phyloP scores from a whole-genome alignment of 108 stramenopile species.

The Hondaea fermentalgiana region DNA sequence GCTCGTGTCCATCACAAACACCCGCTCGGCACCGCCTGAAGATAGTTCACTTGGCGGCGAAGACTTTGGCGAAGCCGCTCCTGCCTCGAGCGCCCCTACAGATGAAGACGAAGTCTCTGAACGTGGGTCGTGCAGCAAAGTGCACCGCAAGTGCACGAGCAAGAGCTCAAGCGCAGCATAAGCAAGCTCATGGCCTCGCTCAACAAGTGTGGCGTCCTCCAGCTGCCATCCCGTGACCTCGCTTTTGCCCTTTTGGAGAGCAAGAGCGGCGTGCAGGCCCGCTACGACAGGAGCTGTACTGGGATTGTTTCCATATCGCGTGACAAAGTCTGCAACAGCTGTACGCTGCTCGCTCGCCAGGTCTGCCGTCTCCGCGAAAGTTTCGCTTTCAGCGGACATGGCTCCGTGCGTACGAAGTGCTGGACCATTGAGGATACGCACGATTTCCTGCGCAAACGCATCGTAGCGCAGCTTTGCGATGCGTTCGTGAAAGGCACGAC shows the following conservation, averaged over 20 bases:
- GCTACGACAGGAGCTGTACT: not conserved
- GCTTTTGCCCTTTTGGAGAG: not conserved
- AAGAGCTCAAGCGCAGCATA: not conserved
- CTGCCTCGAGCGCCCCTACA: too few species aligned
- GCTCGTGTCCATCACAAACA: not conserved
- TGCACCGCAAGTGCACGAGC: not conserved
- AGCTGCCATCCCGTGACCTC: not conserved
- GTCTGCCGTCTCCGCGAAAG: not conserved
- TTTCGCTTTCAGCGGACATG: not conserved
- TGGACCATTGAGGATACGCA: not conserved
- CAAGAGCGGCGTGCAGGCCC: not conserved
- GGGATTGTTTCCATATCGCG: not conserved
- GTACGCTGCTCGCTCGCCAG: not conserved
- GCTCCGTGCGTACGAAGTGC: not conserved
- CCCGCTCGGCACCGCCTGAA: not conserved
- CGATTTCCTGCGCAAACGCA: not conserved
- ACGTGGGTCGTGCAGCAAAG: too few species aligned
- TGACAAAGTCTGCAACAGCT: not conserved
- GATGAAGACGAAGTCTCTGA: too few species aligned
- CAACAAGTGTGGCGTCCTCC: not conserved
- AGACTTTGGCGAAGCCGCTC: too few species aligned
- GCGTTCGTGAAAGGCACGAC: not conserved
- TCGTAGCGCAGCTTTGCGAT: not conserved
- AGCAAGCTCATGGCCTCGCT: not conserved
- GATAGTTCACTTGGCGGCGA: too few species aligned